Evolutionary conservation across 352 stramenopile species (phyloP).

Genomic region (Globisporangium carolinianum): DNA sequence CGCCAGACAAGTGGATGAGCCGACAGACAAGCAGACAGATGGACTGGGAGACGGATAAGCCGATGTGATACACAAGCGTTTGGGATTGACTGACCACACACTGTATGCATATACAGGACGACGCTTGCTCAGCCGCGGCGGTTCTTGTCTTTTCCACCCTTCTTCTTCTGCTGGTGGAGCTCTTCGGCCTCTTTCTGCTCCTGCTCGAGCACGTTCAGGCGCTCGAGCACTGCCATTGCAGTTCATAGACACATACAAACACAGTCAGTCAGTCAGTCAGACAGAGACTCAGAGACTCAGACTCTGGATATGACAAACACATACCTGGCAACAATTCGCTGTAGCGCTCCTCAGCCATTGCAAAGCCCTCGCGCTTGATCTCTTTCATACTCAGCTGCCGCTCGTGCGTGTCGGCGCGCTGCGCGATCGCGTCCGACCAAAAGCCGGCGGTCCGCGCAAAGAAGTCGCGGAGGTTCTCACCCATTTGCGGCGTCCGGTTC

Average conservation of each 20-base stretch:
- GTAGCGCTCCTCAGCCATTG: slow-evolving; percentile 65
- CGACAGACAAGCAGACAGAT: too few relatives aligned
- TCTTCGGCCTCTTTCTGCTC: slow-evolving; percentile 79
- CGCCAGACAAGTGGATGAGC: too few relatives aligned
- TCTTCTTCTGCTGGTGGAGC: slow-evolving; percentile 70
- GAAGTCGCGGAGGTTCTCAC: slow-evolving; percentile 83
- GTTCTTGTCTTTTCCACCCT: slow-evolving; percentile 64
- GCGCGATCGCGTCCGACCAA: slow-evolving; percentile 57
- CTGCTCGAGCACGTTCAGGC: slow-evolving; percentile 69
- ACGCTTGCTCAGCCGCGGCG: slow-evolving; percentile 31
- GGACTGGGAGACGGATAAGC: too few relatives aligned
- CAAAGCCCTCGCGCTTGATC: slow-evolving; percentile 81
- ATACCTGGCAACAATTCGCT: slow-evolving; percentile 73
- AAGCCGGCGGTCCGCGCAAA: slow-evolving; percentile 75
- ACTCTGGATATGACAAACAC: neutral
- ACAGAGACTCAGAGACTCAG: neutral
- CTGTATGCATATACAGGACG: too few relatives aligned
- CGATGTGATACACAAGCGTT: too few relatives aligned
- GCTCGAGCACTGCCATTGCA: slow-evolving; percentile 46
- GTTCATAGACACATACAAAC: slow-evolving; percentile 4
- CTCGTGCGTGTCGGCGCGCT: slow-evolving; percentile 54
- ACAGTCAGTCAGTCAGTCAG: slow-evolving; percentile 8
- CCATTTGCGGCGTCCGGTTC: slow-evolving; percentile 68
- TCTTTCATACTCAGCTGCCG: slow-evolving; percentile 78
- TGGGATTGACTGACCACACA: too few relatives aligned